phyloP scores from a whole-genome alignment of 768 basidiomycete genomes.

The Agaricus blazei region DNA sequence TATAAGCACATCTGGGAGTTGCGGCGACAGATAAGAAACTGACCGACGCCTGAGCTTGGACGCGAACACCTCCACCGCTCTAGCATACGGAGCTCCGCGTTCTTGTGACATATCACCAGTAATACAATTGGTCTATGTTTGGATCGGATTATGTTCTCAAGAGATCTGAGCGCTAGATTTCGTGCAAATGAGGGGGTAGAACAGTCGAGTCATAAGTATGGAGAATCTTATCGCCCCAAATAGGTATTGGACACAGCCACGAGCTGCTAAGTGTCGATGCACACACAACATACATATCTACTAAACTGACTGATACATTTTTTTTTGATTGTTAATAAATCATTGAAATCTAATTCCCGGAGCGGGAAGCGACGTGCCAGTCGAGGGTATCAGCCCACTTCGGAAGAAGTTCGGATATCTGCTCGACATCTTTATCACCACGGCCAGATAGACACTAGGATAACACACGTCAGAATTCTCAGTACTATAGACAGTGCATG shows the following conservation, averaged over 20 bases:
- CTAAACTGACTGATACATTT: background rate
- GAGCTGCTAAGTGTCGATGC: background rate
- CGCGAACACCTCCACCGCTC: conserved; percentile 63
- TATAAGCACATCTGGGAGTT: too few species aligned
- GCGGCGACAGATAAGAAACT: conserved; percentile 22
- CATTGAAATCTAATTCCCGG: conserved; percentile 5
- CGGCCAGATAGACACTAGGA: conserved; percentile 86
- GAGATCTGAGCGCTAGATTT: background rate
- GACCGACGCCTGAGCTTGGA: conserved; percentile 70
- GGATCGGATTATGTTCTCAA: background rate
- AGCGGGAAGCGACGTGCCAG: conserved; percentile 71
- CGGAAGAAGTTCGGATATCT: conserved; percentile 90
- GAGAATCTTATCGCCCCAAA: background rate
- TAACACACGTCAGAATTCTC: background rate
- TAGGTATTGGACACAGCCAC: conserved; percentile 5
- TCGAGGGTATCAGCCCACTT: conserved; percentile 93
- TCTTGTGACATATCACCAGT: conserved; percentile 35
- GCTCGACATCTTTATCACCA: conserved; percentile 97
- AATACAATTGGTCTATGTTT: background rate
- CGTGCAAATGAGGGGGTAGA: background rate
- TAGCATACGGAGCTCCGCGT: conserved; percentile 36
- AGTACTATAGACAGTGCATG: background rate
- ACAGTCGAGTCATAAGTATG: background rate
- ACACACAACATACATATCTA: background rate
- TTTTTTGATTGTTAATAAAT: background rate